Evolutionary conservation across 75 land plant species (phyloP), one percentile per base, ranked within the genome.

Genomic region (Pinus taeda): DNA sequence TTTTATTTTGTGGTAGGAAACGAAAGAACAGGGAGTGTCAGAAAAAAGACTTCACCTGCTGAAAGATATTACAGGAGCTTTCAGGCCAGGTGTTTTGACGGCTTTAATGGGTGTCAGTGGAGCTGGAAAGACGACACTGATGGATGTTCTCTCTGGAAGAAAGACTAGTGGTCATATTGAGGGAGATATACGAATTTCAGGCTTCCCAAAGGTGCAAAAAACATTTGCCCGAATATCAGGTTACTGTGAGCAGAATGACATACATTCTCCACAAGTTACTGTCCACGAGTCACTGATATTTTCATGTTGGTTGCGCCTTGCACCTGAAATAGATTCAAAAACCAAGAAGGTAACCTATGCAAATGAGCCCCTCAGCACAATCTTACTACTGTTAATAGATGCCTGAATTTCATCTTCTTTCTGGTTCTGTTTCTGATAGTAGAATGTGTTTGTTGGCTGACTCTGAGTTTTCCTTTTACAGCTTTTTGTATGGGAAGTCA

Each of bases 91-190:
- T 30, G 86, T 92, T 45, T 77, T 94, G 24, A 92, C 97, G 15
- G 94, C 94, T 22, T 77, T 94, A 14, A 90, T 94, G 90, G 94
- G 97, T 64, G 91, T 94, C 26, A 94, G 97, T 82, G 97, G 97
- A 5, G 94, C 97, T n/a, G 97, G 97, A 70, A 94, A 94, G 83
- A 92, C 96, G 3, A 93, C 96, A 9, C 85, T 93, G 57, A 93
- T 93, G 93, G 96, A 93, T 80, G 96, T 93, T 59, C 72, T 93
- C 15, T 93, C 96, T 45, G 96, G 94, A 65, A 77, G 94, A 71
- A 93, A 93, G 59, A 93, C 96, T 0, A 91, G 93, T n/a, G 96
- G 96, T 60, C 91, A 91, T 74, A 89, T 91, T 53, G 96, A 94
- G 80, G 97, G 97, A 4, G 94, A 94, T 30, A 83, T 92, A 36